These are phyloP conservation scores for Astragalus membranaceus DNA, from an alignment of 306 rosid species.

Conservation along the genomic window DNA sequence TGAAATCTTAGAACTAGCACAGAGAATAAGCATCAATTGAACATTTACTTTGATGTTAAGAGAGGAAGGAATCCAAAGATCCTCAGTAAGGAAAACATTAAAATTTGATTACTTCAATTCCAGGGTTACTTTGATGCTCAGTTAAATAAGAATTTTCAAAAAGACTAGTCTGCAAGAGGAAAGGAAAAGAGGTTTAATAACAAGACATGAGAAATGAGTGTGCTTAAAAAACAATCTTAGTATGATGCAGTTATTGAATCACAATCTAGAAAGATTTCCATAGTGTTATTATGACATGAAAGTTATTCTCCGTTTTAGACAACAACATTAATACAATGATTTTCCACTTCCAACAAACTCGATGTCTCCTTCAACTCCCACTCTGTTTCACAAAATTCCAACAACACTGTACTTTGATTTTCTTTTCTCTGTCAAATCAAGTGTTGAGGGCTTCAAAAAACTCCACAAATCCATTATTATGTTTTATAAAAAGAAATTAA, in stretches of 20 bases:
- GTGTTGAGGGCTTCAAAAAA: neutral
- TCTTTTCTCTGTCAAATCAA: neutral
- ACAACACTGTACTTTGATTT: neutral
- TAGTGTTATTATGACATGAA: neutral
- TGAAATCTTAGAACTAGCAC: neutral
- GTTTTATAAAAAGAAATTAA: too few species aligned
- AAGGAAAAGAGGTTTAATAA: neutral
- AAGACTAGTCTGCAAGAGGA: too few species aligned
- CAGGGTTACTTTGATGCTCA: too few species aligned
- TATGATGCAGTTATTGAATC: neutral
- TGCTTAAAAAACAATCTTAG: neutral
- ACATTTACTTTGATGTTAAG: neutral
- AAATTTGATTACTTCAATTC: neutral
- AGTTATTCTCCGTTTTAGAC: neutral
- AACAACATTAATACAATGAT: neutral
- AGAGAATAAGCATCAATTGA: neutral
- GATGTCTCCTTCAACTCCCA: neutral
- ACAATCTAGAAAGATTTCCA: neutral
- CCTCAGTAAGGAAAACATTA: neutral
- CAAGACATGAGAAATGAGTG: neutral
- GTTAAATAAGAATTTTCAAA: too few species aligned
- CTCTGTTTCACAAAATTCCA: neutral
- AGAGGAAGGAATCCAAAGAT: neutral
- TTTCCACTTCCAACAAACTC: neutral
- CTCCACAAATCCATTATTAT: neutral